phyloP scores from a whole-genome alignment of 2,329 filamentous ascomycete genomes.

The Colletotrichum filicis region DNA sequence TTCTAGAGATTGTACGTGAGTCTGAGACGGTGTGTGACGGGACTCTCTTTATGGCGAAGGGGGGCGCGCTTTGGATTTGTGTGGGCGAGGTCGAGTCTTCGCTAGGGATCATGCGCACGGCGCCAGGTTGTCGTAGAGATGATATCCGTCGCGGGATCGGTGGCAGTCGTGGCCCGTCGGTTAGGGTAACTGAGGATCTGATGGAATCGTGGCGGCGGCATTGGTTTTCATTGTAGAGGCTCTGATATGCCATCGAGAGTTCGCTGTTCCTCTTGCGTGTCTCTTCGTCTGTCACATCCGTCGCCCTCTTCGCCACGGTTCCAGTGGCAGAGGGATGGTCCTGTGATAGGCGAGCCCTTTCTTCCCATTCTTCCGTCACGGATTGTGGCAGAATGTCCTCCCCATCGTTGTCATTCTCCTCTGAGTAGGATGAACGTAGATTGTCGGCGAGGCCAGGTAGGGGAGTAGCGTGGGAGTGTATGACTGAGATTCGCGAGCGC shows the following conservation, averaged over 20 bases:
- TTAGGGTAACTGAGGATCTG: conserved; percentile 3
- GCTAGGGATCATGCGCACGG: background rate
- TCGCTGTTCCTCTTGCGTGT: background rate
- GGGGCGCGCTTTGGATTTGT: background rate
- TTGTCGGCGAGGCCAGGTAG: background rate
- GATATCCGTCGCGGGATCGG: background rate
- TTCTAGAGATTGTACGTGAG: background rate
- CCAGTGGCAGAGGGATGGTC: background rate
- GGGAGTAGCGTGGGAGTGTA: background rate
- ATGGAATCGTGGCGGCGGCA: conserved; percentile 4
- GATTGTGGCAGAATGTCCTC: conserved; percentile 7
- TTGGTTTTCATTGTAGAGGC: conserved; percentile 14
- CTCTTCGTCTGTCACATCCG: background rate
- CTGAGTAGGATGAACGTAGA: background rate
- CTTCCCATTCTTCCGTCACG: conserved; percentile 18
- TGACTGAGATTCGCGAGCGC: conserved; percentile 11
- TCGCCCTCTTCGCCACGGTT: too few species aligned
- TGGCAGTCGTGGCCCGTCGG: background rate
- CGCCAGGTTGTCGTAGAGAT: background rate
- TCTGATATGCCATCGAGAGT: background rate
- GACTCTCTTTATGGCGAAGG: background rate
- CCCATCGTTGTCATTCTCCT: conserved; percentile 7
- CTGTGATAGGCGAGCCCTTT: background rate
- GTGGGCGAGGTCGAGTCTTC: background rate
- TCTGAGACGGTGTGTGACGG: conserved; percentile 9